Conservation (phyloP, 73 alveolate genomes). For the Halteria grandinella region DNA sequence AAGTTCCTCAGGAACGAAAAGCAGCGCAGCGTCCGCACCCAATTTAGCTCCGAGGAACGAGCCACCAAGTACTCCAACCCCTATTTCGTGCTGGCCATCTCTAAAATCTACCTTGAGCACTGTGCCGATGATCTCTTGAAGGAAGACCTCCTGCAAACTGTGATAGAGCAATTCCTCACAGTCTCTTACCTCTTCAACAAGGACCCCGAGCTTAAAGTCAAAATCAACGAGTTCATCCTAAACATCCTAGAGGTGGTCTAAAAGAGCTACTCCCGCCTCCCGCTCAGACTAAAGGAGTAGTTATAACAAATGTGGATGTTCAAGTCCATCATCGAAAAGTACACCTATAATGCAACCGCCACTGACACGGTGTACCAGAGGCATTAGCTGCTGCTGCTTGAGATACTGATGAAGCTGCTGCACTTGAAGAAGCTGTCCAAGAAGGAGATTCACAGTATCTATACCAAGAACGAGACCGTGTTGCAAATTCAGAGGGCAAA, state of each 20-base stretch:
- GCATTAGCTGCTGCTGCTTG: conserved; percentile 31
- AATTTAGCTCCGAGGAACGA: conserved; percentile 38
- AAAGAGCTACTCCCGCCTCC: conserved; percentile 16
- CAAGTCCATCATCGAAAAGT: conserved; percentile 37
- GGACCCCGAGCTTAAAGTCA: conserved; percentile 54
- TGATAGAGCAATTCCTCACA: conserved; percentile 37
- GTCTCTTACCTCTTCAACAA: conserved; percentile 42
- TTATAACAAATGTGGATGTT: conserved; percentile 54
- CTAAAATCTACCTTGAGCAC: conserved; percentile 41
- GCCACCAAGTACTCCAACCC: conserved; percentile 50
- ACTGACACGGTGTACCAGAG: conserved; percentile 36
- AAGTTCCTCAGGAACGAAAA: conserved; percentile 41
- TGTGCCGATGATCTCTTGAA: conserved; percentile 45
- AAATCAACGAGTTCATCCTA: conserved; percentile 34
- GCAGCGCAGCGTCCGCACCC: conserved; percentile 1
- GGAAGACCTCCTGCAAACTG: conserved; percentile 11
- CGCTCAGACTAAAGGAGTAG: conserved; percentile 32
- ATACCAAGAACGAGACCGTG: conserved; percentile 26
- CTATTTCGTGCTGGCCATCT: conserved; percentile 40
- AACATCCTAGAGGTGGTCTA: conserved; percentile 37
- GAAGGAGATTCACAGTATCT: conserved; percentile 50
- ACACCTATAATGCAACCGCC: conserved; percentile 17
- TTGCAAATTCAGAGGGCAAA: conserved; percentile 42
- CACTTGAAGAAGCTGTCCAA: conserved; percentile 47
- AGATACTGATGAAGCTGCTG: conserved; percentile 37